These are phyloP conservation scores for Casuarina equisetifolia DNA, from an alignment of 306 rosid species.

Conservation along the genomic window DNA sequence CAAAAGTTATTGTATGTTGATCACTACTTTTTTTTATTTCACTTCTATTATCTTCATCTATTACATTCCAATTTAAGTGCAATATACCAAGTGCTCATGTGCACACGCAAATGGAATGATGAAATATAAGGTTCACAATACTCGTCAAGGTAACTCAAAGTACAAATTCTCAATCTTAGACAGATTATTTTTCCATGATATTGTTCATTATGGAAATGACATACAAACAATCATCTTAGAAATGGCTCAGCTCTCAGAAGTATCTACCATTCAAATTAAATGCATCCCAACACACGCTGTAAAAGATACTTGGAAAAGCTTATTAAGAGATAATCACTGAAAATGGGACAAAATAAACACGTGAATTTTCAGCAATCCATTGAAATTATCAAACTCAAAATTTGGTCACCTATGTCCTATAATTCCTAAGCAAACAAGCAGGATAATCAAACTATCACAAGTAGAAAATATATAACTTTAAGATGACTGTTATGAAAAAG, in stretches of 20 bases:
- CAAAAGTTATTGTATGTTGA: background rate
- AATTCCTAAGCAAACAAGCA: conserved; percentile 11
- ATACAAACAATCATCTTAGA: background rate
- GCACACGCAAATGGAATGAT: background rate
- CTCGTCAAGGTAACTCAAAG: background rate
- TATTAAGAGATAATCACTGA: background rate
- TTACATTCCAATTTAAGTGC: background rate
- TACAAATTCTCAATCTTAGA: background rate
- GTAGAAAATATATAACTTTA: conserved; percentile 20
- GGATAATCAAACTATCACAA: conserved; percentile 8
- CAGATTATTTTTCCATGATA: background rate
- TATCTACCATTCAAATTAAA: background rate
- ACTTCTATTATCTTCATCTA: background rate
- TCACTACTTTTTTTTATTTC: background rate
- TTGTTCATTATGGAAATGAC: background rate
- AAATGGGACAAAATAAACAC: background rate
- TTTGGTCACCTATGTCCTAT: background rate
- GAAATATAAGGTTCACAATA: background rate
- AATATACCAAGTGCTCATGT: background rate
- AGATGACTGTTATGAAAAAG: conserved; percentile 15
- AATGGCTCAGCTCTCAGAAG: background rate
- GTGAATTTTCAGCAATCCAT: conserved; percentile 4
- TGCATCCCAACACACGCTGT: background rate
- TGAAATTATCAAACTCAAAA: background rate
- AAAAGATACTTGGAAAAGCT: background rate